These are phyloP conservation scores for Colletotrichum shisoi DNA, from an alignment of 2,329 filamentous ascomycete species.

Conservation along the genomic window DNA sequence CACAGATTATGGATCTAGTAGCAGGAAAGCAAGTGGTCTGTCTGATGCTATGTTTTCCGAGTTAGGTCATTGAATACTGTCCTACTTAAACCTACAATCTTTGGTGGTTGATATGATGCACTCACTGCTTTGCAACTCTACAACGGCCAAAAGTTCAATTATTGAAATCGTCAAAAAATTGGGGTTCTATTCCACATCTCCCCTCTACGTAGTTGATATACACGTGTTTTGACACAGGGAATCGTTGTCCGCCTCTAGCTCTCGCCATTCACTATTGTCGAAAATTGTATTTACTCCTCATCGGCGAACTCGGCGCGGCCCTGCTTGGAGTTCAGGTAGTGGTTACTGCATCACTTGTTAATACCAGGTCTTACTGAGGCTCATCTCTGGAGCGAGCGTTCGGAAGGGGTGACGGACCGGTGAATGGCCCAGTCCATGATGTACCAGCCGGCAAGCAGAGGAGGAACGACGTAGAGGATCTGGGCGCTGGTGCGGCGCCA, in stretches of 20 bases:
- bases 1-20: not conserved
- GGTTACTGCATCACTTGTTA: slow-evolving; percentile 64
- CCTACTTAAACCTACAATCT: too few species aligned
- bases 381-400: not conserved
- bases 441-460: slow-evolving; percentile 80
- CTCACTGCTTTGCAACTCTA: not conserved
- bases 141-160: not conserved
- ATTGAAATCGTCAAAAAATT: slow-evolving; percentile 28
- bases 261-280: slow-evolving; percentile 29
- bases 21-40: accelerated
- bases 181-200: slow-evolving; percentile 49
- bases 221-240: slow-evolving; percentile 51
- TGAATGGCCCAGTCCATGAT: slow-evolving; percentile 90
- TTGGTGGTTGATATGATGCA: not conserved
- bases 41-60: not conserved
- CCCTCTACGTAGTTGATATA: slow-evolving; percentile 44
- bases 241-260: slow-evolving; percentile 49
- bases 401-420: slow-evolving; percentile 67
- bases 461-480: slow-evolving; percentile 87
- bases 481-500: slow-evolving; percentile 86
- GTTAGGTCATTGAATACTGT: too few species aligned
- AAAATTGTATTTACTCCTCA: slow-evolving; percentile 49
- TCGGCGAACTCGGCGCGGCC: slow-evolving; percentile 66
- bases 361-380: not conserved
- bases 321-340: slow-evolving; percentile 82